Conservation (phyloP, 2,329 filamentous ascomycete genomes). For the Rutstroemia sydowiana region DNA sequence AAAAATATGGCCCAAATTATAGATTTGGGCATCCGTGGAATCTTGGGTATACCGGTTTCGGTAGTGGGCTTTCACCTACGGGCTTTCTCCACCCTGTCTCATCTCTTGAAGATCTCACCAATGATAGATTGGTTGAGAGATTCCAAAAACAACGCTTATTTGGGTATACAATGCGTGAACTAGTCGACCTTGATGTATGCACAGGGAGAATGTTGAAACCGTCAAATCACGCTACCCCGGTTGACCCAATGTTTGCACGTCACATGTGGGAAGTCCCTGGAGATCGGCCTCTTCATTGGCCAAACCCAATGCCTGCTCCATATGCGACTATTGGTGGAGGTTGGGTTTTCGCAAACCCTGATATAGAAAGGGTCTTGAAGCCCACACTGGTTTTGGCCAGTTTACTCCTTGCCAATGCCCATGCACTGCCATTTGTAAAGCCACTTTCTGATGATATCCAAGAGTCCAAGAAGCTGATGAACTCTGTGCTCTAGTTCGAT, state of each 20-base stretch:
- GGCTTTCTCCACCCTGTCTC: background rate
- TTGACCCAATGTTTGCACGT: background rate
- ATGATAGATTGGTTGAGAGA: background rate
- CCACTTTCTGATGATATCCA: background rate
- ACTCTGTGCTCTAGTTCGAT: background rate
- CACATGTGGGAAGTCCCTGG: background rate
- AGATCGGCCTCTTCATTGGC: background rate
- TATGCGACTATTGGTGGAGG: background rate
- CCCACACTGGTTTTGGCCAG: conserved; percentile 23
- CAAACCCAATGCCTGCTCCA: background rate
- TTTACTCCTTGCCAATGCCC: conserved; percentile 15
- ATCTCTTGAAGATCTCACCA: background rate
- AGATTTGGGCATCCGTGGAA: background rate
- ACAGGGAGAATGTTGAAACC: background rate
- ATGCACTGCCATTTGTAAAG: background rate
- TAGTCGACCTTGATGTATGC: conserved; percentile 3
- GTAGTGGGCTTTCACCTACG: background rate
- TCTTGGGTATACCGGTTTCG: background rate
- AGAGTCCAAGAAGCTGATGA: background rate
- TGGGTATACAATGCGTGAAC: background rate
- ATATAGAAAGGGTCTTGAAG: conserved; percentile 14
- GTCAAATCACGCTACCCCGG: background rate
- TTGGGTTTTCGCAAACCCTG: conserved; percentile 12
- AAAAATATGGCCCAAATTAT: background rate
- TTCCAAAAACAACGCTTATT: background rate